These are phyloP conservation scores for Hypoxylon rubiginosum DNA, from an alignment of 2,329 filamentous ascomycete species.

Conservation along the genomic window DNA sequence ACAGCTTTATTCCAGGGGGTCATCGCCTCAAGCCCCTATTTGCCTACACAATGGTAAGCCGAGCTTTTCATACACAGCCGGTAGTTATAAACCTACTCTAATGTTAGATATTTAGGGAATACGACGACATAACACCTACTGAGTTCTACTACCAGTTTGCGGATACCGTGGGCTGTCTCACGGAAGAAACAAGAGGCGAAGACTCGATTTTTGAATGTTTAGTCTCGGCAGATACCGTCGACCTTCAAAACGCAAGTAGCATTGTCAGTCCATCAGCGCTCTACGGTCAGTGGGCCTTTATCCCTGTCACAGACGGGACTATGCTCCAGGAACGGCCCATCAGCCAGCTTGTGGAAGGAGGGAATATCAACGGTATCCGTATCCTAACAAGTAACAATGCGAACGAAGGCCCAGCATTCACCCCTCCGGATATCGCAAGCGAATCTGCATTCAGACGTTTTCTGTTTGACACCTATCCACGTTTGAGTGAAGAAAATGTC, in stretches of 20 bases:
- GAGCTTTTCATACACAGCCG: constrained; percentile 37
- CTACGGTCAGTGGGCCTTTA: constrained; percentile 54
- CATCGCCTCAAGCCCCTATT: constrained; percentile 61
- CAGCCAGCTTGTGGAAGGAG: constrained; percentile 46
- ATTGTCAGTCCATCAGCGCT: constrained; percentile 46
- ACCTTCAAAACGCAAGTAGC: constrained; percentile 55
- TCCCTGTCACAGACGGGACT: constrained; percentile 55
- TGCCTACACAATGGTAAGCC: constrained; percentile 65
- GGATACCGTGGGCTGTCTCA: constrained; percentile 52
- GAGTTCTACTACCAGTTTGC: constrained; percentile 53
- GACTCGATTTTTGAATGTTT: constrained; percentile 54
- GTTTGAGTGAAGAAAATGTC: constrained; percentile 51
- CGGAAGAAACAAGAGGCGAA: constrained; percentile 32
- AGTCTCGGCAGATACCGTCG: constrained; percentile 50
- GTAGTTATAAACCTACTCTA: no score
- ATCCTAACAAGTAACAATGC: constrained; percentile 54
- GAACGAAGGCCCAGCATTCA: constrained; percentile 56
- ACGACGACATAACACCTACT: constrained; percentile 51
- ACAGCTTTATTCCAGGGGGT: constrained; percentile 61
- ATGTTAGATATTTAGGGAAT: constrained; percentile 41
- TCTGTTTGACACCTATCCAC: constrained; percentile 53
- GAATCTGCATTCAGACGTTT: constrained; percentile 50
- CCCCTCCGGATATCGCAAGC: constrained; percentile 53
- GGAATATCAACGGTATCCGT: constrained; percentile 52
- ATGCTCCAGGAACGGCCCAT: constrained; percentile 52